Evolutionary conservation across 345 rosid genomes (phyloP).

Genomic region (Melaleuca quinquenervia): DNA sequence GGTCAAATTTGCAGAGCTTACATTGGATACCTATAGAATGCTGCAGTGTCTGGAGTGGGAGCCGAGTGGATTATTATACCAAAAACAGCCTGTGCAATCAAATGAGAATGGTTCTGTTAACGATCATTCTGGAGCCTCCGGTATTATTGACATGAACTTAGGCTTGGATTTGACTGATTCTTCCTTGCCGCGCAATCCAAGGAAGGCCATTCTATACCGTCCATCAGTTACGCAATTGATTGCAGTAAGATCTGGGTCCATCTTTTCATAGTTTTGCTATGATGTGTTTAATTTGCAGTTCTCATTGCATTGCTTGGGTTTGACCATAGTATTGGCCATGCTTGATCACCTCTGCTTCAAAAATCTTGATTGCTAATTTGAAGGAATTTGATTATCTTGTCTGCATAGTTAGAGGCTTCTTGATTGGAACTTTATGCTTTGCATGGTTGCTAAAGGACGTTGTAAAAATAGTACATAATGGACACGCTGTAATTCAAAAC

Average conservation of each 20-base stretch:
- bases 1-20: constrained; percentile 95
- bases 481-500: background rate
- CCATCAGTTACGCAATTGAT: constrained; percentile 80
- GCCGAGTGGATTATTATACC: constrained; percentile 66
- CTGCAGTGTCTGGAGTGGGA: constrained; percentile 98
- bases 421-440: background rate
- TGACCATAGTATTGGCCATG: background rate
- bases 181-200: constrained; percentile 68
- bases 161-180: constrained; percentile 75
- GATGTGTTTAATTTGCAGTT: background rate
- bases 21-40: constrained; percentile 84
- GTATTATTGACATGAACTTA: constrained; percentile 65
- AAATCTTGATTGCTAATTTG: background rate
- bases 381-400: background rate
- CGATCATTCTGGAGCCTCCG: constrained; percentile 79
- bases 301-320: background rate
- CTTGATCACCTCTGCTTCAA: background rate
- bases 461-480: background rate
- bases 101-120: constrained; percentile 62
- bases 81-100: constrained; percentile 40
- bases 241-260: constrained; percentile 54
- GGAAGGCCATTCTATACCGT: constrained; percentile 81
- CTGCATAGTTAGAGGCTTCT: background rate
- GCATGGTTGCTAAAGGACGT: background rate
- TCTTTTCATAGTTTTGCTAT: background rate